Evolutionary conservation across 164 flowering plant species (phyloP).

Genomic region (Liquidambar formosana): DNA sequence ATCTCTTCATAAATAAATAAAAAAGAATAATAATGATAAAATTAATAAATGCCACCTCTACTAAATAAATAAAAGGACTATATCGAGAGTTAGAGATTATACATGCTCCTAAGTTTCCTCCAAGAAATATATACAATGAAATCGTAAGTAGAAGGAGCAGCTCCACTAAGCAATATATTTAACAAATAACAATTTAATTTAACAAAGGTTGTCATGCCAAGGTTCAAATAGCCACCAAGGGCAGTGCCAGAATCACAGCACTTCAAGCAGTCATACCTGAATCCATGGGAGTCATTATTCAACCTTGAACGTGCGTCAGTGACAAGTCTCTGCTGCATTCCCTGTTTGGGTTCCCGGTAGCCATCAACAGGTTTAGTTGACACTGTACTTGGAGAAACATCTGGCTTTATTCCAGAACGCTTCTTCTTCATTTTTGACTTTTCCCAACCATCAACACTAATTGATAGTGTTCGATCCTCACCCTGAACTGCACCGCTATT

Average conservation of each 20-base stretch:
- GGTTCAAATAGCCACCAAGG: neutral
- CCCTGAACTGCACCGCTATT: conserved; percentile 48
- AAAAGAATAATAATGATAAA: too few species aligned
- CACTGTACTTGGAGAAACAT: conserved; percentile 38
- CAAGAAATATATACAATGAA: neutral
- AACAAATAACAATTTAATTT: too few species aligned
- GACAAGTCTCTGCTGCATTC: conserved; percentile 47
- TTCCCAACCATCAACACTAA: conserved; percentile 79
- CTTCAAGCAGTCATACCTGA: conserved; percentile 42
- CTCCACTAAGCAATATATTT: neutral
- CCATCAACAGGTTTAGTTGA: conserved; percentile 47
- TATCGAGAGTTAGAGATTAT: too few species aligned
- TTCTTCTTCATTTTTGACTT: conserved; percentile 85
- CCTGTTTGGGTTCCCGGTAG: conserved; percentile 53
- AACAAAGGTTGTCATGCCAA: neutral
- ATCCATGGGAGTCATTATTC: conserved; percentile 50
- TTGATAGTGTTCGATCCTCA: conserved; percentile 52
- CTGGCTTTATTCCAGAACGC: conserved; percentile 76
- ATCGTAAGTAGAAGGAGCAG: neutral
- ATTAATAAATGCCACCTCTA: too few species aligned
- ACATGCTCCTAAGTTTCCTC: neutral
- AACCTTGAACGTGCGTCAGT: conserved; percentile 52
- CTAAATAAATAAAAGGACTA: too few species aligned
- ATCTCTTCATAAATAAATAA: neutral
- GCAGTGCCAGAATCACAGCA: neutral